Percentiles rank a stretch among this genome's conserved stretches.
phyloP scores from a whole-genome alignment of 108 stramenopile genomes.

The Skeletonema marinoi region DNA sequence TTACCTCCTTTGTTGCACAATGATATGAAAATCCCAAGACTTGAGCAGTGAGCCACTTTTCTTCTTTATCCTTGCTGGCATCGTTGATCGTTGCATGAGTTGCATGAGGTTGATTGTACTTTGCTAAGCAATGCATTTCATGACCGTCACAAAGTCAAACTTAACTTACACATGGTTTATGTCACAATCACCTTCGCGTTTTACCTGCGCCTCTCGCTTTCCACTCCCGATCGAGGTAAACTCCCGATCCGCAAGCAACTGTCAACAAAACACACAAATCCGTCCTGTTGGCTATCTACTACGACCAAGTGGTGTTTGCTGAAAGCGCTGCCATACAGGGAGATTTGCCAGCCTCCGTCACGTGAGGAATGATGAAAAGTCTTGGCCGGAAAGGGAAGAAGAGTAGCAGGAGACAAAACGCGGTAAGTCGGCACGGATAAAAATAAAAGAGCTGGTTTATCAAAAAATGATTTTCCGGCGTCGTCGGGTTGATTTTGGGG shows the following conservation, averaged over 20 bases:
- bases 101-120: no score
- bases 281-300: not conserved
- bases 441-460: not conserved
- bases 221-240: no score
- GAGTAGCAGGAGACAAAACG: conserved; percentile 1
- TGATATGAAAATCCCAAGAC: no score
- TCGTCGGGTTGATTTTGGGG: not conserved
- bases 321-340: not conserved
- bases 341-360: not conserved
- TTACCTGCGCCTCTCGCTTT: no score
- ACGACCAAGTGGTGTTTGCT: not conserved
- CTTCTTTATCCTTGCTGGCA: no score
- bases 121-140: no score
- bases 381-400: conserved; percentile 3
- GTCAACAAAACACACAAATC: not conserved
- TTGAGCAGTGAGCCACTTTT: no score
- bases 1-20: not conserved
- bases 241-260: no score
- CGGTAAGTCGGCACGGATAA: not conserved
- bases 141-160: no score
- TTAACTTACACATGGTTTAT: no score
- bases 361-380: conserved; percentile 4
- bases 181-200: no score
- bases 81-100: no score
- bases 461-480: conserved; percentile 6